Percentiles rank a stretch among this genome's conserved stretches.
phyloP scores from a whole-genome alignment of 1,139 yeast genomes.

The Suhomyces guaymorum region DNA sequence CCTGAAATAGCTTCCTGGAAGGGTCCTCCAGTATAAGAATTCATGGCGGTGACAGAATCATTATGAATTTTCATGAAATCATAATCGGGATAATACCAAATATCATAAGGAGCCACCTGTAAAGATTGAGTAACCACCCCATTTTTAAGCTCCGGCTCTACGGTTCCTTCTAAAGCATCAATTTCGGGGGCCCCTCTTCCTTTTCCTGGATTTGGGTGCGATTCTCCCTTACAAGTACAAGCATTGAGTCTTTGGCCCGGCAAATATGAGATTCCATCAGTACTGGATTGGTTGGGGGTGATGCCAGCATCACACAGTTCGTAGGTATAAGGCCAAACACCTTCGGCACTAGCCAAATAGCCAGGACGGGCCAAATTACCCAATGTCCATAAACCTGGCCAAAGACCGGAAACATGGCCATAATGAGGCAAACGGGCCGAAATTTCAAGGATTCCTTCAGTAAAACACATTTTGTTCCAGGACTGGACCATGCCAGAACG shows the following conservation, averaged over 20 bases:
- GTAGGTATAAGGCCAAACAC: conserved; percentile 35
- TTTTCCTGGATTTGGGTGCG: conserved; percentile 29
- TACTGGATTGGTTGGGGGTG: conserved; percentile 33
- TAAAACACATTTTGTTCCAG: conserved; percentile 33
- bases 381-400: conserved; percentile 38
- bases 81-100: conserved; percentile 35
- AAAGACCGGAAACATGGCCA: conserved; percentile 30
- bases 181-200: conserved; percentile 36
- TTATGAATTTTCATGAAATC: conserved; percentile 25
- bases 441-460: conserved; percentile 28
- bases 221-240: conserved; percentile 29
- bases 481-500: conserved; percentile 34
- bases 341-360: conserved; percentile 28
- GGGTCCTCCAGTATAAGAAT: conserved; percentile 34
- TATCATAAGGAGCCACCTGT: conserved; percentile 33
- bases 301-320: conserved; percentile 35
- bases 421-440: conserved; percentile 29
- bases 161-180: conserved; percentile 30
- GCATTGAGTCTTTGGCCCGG: conserved; percentile 30
- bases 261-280: conserved; percentile 32
- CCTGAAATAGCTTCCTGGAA: conserved; percentile 34
- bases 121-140: conserved; percentile 33
- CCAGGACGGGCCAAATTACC: conserved; percentile 35
- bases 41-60: conserved; percentile 26
- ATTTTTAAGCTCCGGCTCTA: too few relatives aligned